Conservation (phyloP, 1,284 basidiomycete genomes). For the Porphyrellus sp. region DNA sequence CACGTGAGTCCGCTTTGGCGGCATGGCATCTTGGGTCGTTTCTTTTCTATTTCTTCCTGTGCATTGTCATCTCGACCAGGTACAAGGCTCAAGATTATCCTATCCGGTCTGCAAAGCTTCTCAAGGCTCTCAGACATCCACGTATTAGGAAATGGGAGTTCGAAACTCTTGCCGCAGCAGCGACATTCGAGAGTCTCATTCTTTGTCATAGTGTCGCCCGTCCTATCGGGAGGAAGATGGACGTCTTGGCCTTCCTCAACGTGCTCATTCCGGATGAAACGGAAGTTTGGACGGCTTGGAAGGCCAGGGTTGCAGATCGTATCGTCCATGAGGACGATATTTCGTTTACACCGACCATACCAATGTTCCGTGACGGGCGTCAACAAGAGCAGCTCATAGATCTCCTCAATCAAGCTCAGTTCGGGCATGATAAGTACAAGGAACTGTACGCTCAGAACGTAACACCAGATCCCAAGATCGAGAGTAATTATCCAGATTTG, state of each 20-base stretch:
- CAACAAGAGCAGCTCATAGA: neutral
- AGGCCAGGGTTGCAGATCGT: neutral
- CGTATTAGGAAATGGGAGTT: constrained; percentile 9
- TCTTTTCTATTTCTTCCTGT: neutral
- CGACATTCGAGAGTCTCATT: constrained; percentile 10
- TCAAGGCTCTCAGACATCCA: constrained; percentile 10
- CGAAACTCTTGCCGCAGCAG: neutral
- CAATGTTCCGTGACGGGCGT: constrained; percentile 1
- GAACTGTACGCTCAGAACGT: neutral
- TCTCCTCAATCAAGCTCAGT: neutral
- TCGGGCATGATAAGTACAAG: neutral
- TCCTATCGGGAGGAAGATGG: constrained; percentile 2
- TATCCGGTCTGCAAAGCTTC: constrained; percentile 3
- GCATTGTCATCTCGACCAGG: neutral
- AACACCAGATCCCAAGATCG: neutral
- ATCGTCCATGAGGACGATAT: neutral
- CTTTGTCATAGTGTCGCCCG: constrained; percentile 3
- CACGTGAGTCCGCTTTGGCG: too few relatives aligned
- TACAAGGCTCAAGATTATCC: neutral
- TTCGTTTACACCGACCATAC: neutral
- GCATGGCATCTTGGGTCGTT: neutral
- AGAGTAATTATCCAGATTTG: too few relatives aligned
- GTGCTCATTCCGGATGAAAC: constrained; percentile 1
- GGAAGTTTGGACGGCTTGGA: neutral
- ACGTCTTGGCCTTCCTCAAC: neutral